A percentile compares a stretch with the other conserved stretches of the same genome.
Conservation (phyloP, 2,329 filamentous ascomycete species). For the Cryphonectria naterciae region DNA sequence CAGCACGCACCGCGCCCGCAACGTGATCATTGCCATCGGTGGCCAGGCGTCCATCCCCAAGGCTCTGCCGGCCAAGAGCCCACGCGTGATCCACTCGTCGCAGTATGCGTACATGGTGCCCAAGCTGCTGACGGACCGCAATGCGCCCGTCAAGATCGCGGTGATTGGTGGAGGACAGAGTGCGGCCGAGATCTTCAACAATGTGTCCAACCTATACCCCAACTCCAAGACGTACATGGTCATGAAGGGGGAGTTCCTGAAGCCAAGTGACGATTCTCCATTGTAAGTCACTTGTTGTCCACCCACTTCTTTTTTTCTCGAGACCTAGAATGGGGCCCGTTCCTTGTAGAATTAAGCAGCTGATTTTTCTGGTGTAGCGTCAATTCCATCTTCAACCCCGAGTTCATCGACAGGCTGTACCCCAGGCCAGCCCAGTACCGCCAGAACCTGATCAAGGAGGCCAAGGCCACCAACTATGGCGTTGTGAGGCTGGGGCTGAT, state of each 20-base stretch:
- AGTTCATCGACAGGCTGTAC: constrained; percentile 78
- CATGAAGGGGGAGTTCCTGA: constrained; percentile 81
- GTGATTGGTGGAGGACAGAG: constrained; percentile 91
- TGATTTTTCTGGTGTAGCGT: constrained; percentile 58
- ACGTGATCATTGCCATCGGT: constrained; percentile 65
- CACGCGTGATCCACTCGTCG: constrained; percentile 84
- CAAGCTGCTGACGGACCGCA: constrained; percentile 59
- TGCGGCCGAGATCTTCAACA: constrained; percentile 93
- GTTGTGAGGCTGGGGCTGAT: constrained; percentile 91
- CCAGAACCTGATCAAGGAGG: constrained; percentile 62
- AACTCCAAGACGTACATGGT: constrained; percentile 78
- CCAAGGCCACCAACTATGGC: constrained; percentile 89
- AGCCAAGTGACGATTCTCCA: constrained; percentile 92
- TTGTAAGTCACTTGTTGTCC: constrained; percentile 65
- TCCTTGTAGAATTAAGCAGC: not conserved
- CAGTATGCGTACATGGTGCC: constrained; percentile 73
- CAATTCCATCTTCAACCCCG: constrained; percentile 95
- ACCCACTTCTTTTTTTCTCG: not conserved
- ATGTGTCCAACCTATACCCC: constrained; percentile 80
- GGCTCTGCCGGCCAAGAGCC: constrained; percentile 69
- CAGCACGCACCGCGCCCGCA: constrained; percentile 60
- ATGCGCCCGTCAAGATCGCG: constrained; percentile 71
- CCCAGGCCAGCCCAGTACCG: constrained; percentile 67
- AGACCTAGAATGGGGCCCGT: not conserved
- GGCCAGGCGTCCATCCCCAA: constrained; percentile 71